Conservation (phyloP, 352 stramenopile species). For the Pythium pyrilobum region DNA sequence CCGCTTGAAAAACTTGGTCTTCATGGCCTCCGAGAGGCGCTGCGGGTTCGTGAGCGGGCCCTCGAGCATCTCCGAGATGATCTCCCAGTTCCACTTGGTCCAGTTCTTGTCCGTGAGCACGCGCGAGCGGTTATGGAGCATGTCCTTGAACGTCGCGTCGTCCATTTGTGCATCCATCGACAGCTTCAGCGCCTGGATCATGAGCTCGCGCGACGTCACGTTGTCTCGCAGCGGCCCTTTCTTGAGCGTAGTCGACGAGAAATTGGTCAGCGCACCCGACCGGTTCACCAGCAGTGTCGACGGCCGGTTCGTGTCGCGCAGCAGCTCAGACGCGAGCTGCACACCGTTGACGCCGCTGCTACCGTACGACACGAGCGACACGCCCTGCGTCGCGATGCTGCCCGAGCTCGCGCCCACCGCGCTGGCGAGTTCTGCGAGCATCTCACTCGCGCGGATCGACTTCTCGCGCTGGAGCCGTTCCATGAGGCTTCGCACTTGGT, state of each 20-base stretch:
- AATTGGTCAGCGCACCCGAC: conserved; percentile 13
- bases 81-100: conserved; percentile 90
- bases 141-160: conserved; percentile 86
- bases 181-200: conserved; percentile 84
- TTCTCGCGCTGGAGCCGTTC: conserved; percentile 78
- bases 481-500: conserved; percentile 65
- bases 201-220: conserved; percentile 74
- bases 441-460: conserved; percentile 80
- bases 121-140: conserved; percentile 80
- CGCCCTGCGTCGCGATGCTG: conserved; percentile 55
- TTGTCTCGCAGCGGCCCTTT: conserved; percentile 48
- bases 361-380: conserved; percentile 79
- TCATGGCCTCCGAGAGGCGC: conserved; percentile 85
- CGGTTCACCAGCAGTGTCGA: conserved; percentile 37
- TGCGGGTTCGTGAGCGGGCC: conserved; percentile 82
- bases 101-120: conserved; percentile 89
- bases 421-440: conserved; percentile 77
- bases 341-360: conserved; percentile 82
- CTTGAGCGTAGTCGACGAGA: conserved; percentile 23
- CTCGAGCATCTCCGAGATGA: conserved; percentile 87
- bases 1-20: conserved; percentile 92
- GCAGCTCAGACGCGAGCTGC: conserved; percentile 76
- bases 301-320: conserved; percentile 84
- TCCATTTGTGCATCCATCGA: conserved; percentile 87
- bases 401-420: conserved; percentile 73